Base-by-base conservation (phyloP, 73 alveolate genomes). In the Stentor coeruleus region DNA sequence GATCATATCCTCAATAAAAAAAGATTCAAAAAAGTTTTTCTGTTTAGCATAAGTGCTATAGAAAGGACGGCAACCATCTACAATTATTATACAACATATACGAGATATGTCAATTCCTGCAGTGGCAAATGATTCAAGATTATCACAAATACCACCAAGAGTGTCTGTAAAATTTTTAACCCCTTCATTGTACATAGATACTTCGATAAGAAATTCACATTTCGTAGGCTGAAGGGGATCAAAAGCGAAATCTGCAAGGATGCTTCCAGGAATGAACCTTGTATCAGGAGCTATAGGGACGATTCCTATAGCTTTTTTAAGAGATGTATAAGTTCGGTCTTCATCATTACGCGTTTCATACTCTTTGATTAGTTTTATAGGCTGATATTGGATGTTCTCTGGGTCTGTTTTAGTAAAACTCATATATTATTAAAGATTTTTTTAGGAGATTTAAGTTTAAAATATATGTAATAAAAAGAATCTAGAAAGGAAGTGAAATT, bases 181-280 rank as follows among this genome's bases (percentile, higher is more conserved):
- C 28, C 81, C 87, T 66, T 86, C 92, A 66, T 86, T 86, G 82
- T 86, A 86, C 92, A 86, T 86, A 38, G 92, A 77, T 2, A 86
- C 82, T 39, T 26, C 41, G 38, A 75, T 75, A 14, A 75, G 33
- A 66, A 66, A 66, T 20, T 66, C 66, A 49, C 66, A 49, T 49
- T 49, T 49, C 28, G 28, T 49, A 20, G 66, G 66, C 20, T 49
- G 28, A 6, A 6, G 28, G 6, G 66, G 66, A 20, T 11, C 66
- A 20, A 11, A 49, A 6, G 6, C 66, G 28, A 49, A 49, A 20
- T 49, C 66, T 11, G 66, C 66, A 49, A 49, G 66, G 20, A 49
- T 20, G 20, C 28, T 11, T 20, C 66, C 20, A n/a, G n/a, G n/a
- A n/a, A n/a, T n/a, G 20, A 49, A 66, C 41, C 79, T 20, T 28